Evolutionary conservation across 2,329 filamentous ascomycete genomes (phyloP).

Genomic region (Clonostachys sp.): DNA sequence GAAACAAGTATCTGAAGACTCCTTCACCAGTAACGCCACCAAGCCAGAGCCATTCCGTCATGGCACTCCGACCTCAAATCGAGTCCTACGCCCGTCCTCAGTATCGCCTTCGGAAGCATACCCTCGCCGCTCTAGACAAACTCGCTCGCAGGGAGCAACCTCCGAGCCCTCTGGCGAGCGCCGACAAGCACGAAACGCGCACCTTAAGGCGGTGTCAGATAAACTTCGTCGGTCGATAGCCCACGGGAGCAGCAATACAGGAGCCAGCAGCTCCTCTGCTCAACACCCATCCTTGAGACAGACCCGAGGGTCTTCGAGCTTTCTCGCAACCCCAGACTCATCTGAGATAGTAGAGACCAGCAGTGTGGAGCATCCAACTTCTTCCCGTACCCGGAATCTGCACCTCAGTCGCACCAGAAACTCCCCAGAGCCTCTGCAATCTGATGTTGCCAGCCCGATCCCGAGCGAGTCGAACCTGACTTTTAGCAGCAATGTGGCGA

Average conservation of each 20-base stretch:
- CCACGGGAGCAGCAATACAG: slow-evolving; percentile 9
- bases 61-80: slow-evolving; percentile 15
- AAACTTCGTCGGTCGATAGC: slow-evolving; percentile 26
- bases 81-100: slow-evolving; percentile 20
- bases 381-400: slow-evolving; percentile 31
- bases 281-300: no score
- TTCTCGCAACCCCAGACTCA: slow-evolving; percentile 55
- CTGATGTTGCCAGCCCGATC: slow-evolving; percentile 41
- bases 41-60: slow-evolving; percentile 13
- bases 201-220: slow-evolving; percentile 21
- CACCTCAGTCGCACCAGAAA: slow-evolving; percentile 35
- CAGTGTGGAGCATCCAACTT: slow-evolving; percentile 17
- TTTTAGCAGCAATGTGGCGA: slow-evolving; percentile 62
- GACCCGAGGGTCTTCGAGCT: slow-evolving; percentile 10
- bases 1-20: no score
- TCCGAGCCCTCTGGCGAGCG: no score
- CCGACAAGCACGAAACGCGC: neutral
- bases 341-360: slow-evolving; percentile 33
- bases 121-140: slow-evolving; percentile 19
- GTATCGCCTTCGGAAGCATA: slow-evolving; percentile 25
- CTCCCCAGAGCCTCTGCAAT: slow-evolving; percentile 23
- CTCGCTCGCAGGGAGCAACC: slow-evolving; percentile 8
- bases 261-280: neutral
- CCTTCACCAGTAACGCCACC: slow-evolving; percentile 13
- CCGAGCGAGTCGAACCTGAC: slow-evolving; percentile 53